Conservation (phyloP, 148 eudicot species). For the Arctostaphylos glauca region DNA sequence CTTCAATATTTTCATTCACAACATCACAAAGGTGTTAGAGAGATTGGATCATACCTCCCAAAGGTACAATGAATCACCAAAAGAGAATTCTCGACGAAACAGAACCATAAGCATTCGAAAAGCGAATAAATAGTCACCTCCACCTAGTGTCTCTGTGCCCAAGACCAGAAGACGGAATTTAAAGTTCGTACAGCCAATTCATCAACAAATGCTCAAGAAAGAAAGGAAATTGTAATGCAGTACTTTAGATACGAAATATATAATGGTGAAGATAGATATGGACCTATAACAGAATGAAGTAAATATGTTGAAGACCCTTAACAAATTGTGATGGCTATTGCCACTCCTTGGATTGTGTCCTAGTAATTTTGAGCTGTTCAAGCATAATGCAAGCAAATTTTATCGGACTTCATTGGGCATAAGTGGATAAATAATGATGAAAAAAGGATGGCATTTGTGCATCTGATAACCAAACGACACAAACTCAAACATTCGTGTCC, state of each 20-base stretch:
- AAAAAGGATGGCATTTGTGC: neutral
- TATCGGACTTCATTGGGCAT: neutral
- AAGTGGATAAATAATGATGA: neutral
- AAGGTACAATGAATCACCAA: constrained; percentile 88
- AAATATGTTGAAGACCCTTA: neutral
- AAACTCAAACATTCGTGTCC: neutral
- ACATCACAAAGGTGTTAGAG: neutral
- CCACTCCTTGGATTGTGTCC: neutral
- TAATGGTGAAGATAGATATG: neutral
- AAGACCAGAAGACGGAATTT: constrained; percentile 18
- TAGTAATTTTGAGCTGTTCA: neutral
- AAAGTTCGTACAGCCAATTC: neutral
- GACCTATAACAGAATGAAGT: neutral
- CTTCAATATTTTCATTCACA: neutral
- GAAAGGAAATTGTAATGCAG: neutral
- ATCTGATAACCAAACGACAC: neutral
- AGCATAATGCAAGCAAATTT: neutral
- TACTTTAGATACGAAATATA: neutral
- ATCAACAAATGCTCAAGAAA: neutral
- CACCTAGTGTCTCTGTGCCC: constrained; percentile 78
- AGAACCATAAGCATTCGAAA: constrained; percentile 98
- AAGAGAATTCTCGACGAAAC: constrained; percentile 95
- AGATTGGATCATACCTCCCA: constrained; percentile 75
- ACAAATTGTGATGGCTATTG: neutral
- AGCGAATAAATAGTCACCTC: constrained; percentile 95